Base-by-base conservation (phyloP, 345 rosid species). In the Turritis glabra region DNA sequence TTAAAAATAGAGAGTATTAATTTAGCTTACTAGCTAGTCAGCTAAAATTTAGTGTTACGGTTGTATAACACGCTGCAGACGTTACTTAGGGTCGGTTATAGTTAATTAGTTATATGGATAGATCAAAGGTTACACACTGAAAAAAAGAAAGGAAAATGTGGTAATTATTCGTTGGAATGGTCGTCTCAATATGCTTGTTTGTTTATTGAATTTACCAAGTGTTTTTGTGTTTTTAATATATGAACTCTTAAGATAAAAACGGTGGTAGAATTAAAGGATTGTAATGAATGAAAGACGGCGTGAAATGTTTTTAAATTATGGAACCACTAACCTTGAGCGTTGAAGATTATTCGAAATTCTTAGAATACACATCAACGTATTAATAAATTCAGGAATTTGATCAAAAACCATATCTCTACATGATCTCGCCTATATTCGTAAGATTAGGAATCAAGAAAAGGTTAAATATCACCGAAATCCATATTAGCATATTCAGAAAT, bases 341-440 rank as follows among this genome's bases (percentile, higher is more conserved):
- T 25, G 21, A 51, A 41, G 27, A 44, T 68, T 59, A 51, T 75
- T 38, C 73, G 64, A 53, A 41, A 38, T 51, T 68, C 63, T 46
- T 68, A 68, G 22, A 68, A 23, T 52, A 41, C 30, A 52, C 37
- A 76, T 25, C 38, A 68, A 59, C 5, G 11, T 30, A 38, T 40
- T 68, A 51, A 29, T 52, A 61, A 46, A 76, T 54, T 62, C n/a
- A 69, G 3, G 9, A 62, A 35, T 35, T 69, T 63, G 21, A 62
- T 76, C 52, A 54, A 69, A 32, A 68, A 26, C 35, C 75, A 76
- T 69, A 69, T 76, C 75, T 70, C 53, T 26, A 11, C 52, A 76
- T 69, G 47, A 53, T 69, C 44, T 69, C 27, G n/a, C 57, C 1
- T 29, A 40, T 76, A 54, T 64, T 69, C 35, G 30, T 44, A 25